A percentile compares a stretch with the other conserved stretches of the same genome.
phyloP scores from a whole-genome alignment of 768 basidiomycete species.

The Trametes meyenii region DNA sequence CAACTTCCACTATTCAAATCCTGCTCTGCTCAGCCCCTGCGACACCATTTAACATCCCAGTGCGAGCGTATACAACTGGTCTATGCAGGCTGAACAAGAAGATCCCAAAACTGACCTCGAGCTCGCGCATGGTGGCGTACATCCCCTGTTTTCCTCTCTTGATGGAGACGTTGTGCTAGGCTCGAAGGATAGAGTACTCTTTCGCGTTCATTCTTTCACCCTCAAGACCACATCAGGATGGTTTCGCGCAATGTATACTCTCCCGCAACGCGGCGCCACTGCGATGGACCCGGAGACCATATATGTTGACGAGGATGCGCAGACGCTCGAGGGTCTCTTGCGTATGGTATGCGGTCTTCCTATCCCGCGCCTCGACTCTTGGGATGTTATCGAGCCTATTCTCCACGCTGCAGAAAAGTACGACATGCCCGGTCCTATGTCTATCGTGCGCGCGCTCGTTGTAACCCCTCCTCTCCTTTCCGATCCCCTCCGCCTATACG shows the following conservation, averaged over 20 bases:
- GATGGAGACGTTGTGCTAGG: conserved; percentile 61
- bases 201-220: conserved; percentile 61
- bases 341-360: conserved; percentile 65
- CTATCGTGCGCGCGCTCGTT: conserved; percentile 60
- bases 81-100: conserved; percentile 19
- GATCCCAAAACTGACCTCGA: conserved; percentile 7
- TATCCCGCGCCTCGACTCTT: conserved; percentile 49
- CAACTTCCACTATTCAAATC: no score
- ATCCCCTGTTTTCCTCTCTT: conserved; percentile 52
- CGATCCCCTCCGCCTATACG: conserved; percentile 33
- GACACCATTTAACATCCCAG: no score
- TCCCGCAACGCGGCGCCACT: conserved; percentile 45
- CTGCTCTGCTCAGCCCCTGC: no score
- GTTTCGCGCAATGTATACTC: conserved; percentile 61
- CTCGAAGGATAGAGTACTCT: conserved; percentile 52
- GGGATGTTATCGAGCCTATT: conserved; percentile 58
- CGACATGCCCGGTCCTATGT: conserved; percentile 67
- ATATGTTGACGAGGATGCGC: conserved; percentile 58
- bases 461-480: conserved; percentile 51
- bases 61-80: background rate
- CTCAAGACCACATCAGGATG: conserved; percentile 67
- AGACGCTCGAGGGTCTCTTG: conserved; percentile 57
- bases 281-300: conserved; percentile 39
- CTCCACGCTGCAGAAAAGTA: conserved; percentile 70
- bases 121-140: conserved; percentile 28